phyloP scores from a whole-genome alignment of 768 basidiomycete species.

The Amanita muscaria region DNA sequence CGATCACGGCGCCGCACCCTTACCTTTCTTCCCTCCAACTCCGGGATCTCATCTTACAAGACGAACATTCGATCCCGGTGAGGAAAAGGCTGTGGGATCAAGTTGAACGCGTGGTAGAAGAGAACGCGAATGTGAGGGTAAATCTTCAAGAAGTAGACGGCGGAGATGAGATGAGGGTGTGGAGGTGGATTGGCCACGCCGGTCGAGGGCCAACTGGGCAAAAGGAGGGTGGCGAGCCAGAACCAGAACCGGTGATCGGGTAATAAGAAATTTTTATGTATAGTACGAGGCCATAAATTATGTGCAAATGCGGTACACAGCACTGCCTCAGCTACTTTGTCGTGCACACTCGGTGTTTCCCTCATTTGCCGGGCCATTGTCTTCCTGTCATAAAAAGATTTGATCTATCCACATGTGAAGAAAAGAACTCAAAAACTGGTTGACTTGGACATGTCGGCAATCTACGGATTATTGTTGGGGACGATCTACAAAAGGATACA shows the following conservation, averaged over 20 bases:
- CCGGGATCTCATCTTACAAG: constrained; percentile 76
- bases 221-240: neutral
- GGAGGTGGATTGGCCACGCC: constrained; percentile 77
- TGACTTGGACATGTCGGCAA: neutral
- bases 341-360: too few species aligned
- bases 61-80: constrained; percentile 63
- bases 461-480: too few species aligned
- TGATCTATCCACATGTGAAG: too few species aligned
- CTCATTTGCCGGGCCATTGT: too few species aligned
- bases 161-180: constrained; percentile 84
- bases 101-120: constrained; percentile 81
- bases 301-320: too few species aligned
- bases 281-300: too few species aligned
- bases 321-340: too few species aligned
- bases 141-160: constrained; percentile 77
- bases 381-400: too few species aligned
- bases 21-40: constrained; percentile 83
- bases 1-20: constrained; percentile 61
- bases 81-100: constrained; percentile 69
- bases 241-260: constrained; percentile 1
- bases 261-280: neutral
- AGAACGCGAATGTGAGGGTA: constrained; percentile 83
- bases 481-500: too few species aligned
- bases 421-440: neutral
- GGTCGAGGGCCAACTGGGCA: constrained; percentile 10